A percentile compares a stretch with the other conserved stretches of the same genome.
These are phyloP conservation scores for Ormosia emarginata DNA, from an alignment of 306 rosid genomes.

Conservation along the genomic window DNA sequence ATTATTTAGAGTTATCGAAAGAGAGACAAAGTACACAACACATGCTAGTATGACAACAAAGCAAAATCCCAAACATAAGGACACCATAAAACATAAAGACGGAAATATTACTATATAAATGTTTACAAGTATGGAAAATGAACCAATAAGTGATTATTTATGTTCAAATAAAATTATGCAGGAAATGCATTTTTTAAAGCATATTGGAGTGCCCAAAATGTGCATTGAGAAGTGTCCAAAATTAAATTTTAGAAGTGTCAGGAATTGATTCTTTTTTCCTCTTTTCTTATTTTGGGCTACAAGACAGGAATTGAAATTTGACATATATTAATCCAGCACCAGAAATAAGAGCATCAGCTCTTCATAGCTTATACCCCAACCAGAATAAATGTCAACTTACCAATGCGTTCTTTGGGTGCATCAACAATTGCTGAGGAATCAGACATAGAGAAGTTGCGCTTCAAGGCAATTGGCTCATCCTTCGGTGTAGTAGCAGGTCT, in stretches of 20 bases:
- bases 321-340: background rate
- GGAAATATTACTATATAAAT: background rate
- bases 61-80: background rate
- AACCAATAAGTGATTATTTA: background rate
- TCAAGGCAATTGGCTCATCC: conserved; percentile 43
- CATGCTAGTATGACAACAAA: background rate
- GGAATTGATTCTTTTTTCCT: background rate
- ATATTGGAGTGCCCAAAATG: background rate
- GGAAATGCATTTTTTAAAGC: background rate
- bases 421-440: conserved; percentile 67
- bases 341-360: background rate
- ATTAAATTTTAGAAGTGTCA: background rate
- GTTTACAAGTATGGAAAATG: background rate
- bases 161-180: background rate
- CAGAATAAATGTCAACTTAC: conserved; percentile 47
- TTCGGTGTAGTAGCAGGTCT: conserved; percentile 54
- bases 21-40: background rate
- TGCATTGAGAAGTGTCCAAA: background rate
- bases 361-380: background rate
- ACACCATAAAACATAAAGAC: background rate
- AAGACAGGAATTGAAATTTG: background rate
- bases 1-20: background rate
- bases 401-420: conserved; percentile 75
- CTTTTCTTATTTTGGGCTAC: background rate
- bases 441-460: conserved; percentile 62